phyloP scores from a whole-genome alignment of 169 alveolate genomes.

The Sarcocystis neurona region DNA sequence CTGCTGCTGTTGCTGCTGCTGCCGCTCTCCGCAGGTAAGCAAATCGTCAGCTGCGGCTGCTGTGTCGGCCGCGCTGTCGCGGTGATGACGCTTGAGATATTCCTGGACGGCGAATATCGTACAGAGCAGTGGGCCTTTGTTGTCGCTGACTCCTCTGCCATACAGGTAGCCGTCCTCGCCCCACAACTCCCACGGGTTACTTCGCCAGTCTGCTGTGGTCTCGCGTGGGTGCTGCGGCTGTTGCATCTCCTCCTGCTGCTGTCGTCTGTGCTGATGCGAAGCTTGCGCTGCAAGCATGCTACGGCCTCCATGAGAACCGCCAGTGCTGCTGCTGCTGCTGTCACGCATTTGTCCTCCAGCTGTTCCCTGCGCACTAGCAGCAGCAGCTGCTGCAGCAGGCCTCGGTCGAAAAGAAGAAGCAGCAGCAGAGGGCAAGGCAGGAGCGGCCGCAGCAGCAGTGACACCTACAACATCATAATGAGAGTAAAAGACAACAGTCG shows the following conservation, averaged over 20 bases:
- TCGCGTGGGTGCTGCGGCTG: too few species aligned
- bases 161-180: constrained; percentile 66
- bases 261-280: not conserved
- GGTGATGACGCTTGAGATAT: too few species aligned
- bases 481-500: constrained; percentile 67
- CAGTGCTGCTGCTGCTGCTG: not conserved
- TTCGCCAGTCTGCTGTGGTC: constrained; percentile 60
- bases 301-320: too few species aligned
- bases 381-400: not conserved
- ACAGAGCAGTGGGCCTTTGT: constrained; percentile 68
- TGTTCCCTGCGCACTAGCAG: not conserved
- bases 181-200: constrained; percentile 58
- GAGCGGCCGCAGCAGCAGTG: too few species aligned
- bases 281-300: too few species aligned
- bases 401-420: not conserved
- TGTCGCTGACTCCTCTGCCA: constrained; percentile 69
- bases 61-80: too few species aligned
- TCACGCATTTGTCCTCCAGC: too few species aligned
- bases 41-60: too few species aligned
- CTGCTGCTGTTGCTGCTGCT: too few species aligned
- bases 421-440: not conserved
- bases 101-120: constrained; percentile 64
- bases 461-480: constrained; percentile 68
- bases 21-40: too few species aligned
- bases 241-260: not conserved